A percentile compares a stretch with the other conserved stretches of the same genome.
phyloP scores from a whole-genome alignment of 1,284 basidiomycete genomes.

The Wallemia hederae region DNA sequence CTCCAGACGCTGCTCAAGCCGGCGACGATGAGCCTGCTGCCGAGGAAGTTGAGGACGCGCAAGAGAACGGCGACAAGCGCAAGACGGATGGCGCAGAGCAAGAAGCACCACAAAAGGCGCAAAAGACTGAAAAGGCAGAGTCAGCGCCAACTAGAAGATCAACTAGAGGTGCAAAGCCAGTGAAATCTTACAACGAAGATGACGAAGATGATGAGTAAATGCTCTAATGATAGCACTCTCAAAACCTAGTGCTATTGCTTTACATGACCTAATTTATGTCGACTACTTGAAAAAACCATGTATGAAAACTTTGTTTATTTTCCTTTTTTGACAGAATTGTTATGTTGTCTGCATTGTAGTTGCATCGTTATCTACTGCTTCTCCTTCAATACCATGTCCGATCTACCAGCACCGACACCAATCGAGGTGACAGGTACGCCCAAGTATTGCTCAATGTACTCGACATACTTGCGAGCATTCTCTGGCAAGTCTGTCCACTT shows the following conservation, averaged over 20 bases:
- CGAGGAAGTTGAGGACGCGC: background rate
- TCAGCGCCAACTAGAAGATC: background rate
- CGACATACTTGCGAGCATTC: constrained; percentile 61
- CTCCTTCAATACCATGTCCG: constrained; percentile 32
- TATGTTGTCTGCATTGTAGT: too few species aligned
- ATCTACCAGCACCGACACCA: constrained; percentile 55
- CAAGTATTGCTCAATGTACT: constrained; percentile 57
- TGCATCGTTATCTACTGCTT: background rate
- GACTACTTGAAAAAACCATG: background rate
- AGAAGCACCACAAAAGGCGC: background rate
- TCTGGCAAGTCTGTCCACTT: constrained; percentile 54
- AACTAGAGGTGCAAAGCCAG: background rate
- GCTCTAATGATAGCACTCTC: background rate
- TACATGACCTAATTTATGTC: background rate
- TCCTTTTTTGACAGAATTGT: background rate
- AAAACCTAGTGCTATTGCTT: too few species aligned
- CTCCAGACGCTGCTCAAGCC: background rate
- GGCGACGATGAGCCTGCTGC: background rate
- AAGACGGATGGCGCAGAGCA: background rate
- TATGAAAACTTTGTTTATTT: background rate
- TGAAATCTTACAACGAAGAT: background rate
- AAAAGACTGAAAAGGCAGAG: background rate
- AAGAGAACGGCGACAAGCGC: background rate
- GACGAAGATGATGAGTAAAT: background rate
- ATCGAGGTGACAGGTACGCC: constrained; percentile 69